Percentiles rank a stretch among this genome's conserved stretches.
Evolutionary conservation across 2,329 filamentous ascomycete genomes (phyloP).

Genomic region (Calonectria naviculata): DNA sequence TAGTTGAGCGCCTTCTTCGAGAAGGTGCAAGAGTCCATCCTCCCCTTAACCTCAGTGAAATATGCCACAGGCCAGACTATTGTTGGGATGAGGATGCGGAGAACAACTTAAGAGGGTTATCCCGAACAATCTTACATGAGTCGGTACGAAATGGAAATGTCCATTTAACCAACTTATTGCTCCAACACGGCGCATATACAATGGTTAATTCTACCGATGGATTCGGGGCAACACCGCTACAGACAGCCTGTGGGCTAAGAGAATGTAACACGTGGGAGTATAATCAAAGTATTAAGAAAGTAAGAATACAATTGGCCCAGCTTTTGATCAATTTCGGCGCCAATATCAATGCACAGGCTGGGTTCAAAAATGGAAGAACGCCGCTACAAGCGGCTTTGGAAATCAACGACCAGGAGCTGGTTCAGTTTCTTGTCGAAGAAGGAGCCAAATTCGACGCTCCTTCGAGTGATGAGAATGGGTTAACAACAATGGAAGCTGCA

Average conservation of each 20-base stretch:
- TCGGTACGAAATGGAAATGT: not conserved
- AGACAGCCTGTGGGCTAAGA: not conserved
- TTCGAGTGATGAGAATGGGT: not conserved
- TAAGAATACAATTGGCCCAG: not conserved
- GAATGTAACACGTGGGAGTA: too few species aligned
- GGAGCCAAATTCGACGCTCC: not conserved
- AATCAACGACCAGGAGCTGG: not conserved
- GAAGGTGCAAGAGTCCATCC: not conserved
- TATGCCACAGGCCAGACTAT: too few species aligned
- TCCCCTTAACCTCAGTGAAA: not conserved
- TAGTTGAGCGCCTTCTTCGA: not conserved
- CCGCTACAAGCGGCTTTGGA: not conserved
- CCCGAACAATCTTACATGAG: not conserved
- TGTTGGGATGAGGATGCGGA: too few species aligned
- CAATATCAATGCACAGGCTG: not conserved
- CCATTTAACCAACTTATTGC: not conserved
- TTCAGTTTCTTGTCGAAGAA: not conserved
- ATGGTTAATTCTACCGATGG: not conserved
- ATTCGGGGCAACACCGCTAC: not conserved
- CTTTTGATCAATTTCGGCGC: not conserved
- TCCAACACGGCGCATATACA: not conserved
- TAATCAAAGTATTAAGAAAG: not conserved
- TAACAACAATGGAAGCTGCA: not conserved
- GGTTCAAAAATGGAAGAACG: not conserved
- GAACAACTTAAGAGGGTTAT: accelerated